phyloP scores from a whole-genome alignment of 2,329 filamentous ascomycete species.

The Coniochaeta sp. region DNA sequence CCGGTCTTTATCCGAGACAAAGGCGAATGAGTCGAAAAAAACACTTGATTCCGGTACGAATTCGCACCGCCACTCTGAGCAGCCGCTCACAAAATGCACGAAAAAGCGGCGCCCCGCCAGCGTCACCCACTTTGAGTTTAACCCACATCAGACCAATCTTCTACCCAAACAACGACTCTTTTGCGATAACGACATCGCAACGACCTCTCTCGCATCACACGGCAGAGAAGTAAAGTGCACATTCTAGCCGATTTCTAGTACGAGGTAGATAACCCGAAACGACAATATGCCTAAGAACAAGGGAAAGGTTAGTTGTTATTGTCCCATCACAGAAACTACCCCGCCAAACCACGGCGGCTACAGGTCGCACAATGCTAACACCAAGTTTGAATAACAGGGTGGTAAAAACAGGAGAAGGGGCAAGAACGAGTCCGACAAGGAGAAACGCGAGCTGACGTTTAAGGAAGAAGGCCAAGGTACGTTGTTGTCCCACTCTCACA shows the following conservation, averaged over 20 bases:
- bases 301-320: conserved; percentile 65
- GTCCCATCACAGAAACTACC: conserved; percentile 2
- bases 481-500: conserved; percentile 11
- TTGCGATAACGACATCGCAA: neutral
- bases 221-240: neutral
- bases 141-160: neutral
- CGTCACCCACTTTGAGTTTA: neutral
- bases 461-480: conserved; percentile 91
- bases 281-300: conserved; percentile 94
- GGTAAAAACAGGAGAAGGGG: conserved; percentile 97
- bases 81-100: neutral
- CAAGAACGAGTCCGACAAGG: conserved; percentile 81
- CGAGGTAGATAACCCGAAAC: neutral
- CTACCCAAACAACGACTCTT: neutral
- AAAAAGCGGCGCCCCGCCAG: neutral
- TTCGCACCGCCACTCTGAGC: neutral
- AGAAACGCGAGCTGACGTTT: conserved; percentile 97
- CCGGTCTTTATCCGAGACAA: neutral
- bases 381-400: conserved; percentile 58
- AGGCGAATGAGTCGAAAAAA: neutral
- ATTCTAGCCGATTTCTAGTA: neutral
- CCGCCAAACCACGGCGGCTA: neutral
- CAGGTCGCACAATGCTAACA: neutral
- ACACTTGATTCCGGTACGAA: neutral
- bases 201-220: neutral